Percentiles rank a stretch among this genome's conserved stretches.
phyloP scores from a whole-genome alignment of 805 yeast species.

The Ogataea neopini region DNA sequence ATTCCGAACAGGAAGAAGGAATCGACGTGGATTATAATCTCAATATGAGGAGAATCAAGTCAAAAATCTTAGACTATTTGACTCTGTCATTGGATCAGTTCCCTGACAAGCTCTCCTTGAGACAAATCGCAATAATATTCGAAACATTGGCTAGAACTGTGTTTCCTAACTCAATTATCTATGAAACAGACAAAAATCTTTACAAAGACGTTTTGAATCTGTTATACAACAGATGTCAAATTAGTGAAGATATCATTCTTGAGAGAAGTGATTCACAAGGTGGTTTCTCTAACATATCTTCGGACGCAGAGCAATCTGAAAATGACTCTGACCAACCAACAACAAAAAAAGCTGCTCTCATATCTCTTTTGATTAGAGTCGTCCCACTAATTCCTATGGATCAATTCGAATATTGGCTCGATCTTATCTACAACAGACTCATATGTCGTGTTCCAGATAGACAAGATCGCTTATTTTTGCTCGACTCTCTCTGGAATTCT shows the following conservation, averaged over 20 bases:
- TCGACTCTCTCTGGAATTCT: slow-evolving; percentile 49
- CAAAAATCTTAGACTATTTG: slow-evolving; percentile 41
- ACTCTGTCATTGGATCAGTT: slow-evolving; percentile 52
- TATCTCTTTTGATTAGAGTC: slow-evolving; percentile 47
- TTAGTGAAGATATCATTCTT: slow-evolving; percentile 5
- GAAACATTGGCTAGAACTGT: slow-evolving; percentile 52
- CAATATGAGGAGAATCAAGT: slow-evolving; percentile 16
- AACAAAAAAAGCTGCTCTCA: slow-evolving; percentile 49
- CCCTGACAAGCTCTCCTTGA: slow-evolving; percentile 53
- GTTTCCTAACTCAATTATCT: slow-evolving; percentile 39
- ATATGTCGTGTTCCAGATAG: slow-evolving; percentile 28
- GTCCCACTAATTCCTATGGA: slow-evolving; percentile 53
- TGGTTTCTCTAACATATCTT: slow-evolving; percentile 9
- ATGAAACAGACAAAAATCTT: slow-evolving; percentile 30
- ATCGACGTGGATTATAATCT: slow-evolving; percentile 23
- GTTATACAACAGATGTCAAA: slow-evolving; percentile 43
- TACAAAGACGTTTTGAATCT: slow-evolving; percentile 41
- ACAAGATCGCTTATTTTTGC: slow-evolving; percentile 42
- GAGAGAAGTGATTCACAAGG: background rate
- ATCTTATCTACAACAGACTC: slow-evolving; percentile 39
- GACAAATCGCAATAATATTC: slow-evolving; percentile 58
- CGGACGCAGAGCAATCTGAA: slow-evolving; percentile 10
- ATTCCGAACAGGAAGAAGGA: slow-evolving; percentile 14
- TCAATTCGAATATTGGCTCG: slow-evolving; percentile 48
- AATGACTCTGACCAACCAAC: slow-evolving; percentile 5